Evolutionary conservation across 2,329 filamentous ascomycete species (phyloP), one percentile per base, ranked within the genome.

Genomic region (Ophiostoma sp.): DNA sequence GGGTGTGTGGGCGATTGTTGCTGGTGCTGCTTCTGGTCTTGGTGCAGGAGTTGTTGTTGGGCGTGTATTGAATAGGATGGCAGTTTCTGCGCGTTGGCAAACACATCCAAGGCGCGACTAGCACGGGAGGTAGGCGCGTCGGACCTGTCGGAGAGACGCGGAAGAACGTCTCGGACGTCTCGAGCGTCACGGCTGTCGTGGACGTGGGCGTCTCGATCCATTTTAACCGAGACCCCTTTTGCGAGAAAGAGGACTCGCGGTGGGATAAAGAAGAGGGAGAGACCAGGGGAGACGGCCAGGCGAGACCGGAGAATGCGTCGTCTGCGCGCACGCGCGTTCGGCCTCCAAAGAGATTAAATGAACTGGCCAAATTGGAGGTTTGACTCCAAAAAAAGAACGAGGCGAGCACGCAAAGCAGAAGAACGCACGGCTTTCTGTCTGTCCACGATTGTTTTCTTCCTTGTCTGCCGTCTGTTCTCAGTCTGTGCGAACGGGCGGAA

Each of bases 101-200:
- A 64, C 28, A 72, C 50, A 31, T 76, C 74, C 15, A 75, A 55
- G 11, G 71, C 70, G 52, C 59, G 69, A 70, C 59, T 69, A 74
- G 75, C 73, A 75, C 69, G 77, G 36, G 71, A 71, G 22, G 61
- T 74, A 71, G 75, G 72, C 75, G 76, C 74, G 77, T 78, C 77
- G 55, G 63, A 33, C 28, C 73, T 70, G 75, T 74, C 76, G 48
- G 75, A 71, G 52, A 75, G 72, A 66, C 68, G 76, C 71, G 77
- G 74, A 55, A 73, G 72, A 6, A 76, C 61, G 73, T 76, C 76
- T 28, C 76, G 74, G 31, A 70, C 66, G 31, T 69, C 57, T 39
- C 63, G 69, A 57, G 48, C 45, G 74, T 69, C 61, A 52, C 68
- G 64, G 48, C 17, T 39, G 71, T 71, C 71, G 55, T 50, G 63